Evolutionary conservation across 257 asterid genomes (phyloP).

Genomic region (Osmanthus fragrans): DNA sequence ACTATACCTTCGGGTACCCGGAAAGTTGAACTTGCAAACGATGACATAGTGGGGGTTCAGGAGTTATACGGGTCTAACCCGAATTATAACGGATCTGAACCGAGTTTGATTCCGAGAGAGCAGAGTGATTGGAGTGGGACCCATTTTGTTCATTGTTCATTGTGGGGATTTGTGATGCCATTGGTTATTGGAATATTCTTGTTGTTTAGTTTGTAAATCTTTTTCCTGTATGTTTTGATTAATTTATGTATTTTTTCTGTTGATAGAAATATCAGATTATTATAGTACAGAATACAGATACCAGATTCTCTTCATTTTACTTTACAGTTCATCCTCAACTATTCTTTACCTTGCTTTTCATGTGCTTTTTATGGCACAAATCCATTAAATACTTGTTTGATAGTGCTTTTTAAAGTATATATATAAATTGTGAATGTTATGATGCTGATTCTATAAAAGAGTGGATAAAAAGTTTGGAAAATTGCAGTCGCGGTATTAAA

Average conservation of each 20-base stretch:
- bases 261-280: neutral
- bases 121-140: constrained; percentile 45
- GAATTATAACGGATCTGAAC: constrained; percentile 45
- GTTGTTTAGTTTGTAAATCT: constrained; percentile 21
- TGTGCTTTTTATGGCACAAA: no score
- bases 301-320: neutral
- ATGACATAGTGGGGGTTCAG: constrained; percentile 67
- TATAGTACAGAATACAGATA: neutral
- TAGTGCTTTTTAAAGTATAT: no score
- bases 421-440: no score
- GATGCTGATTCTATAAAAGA: no score
- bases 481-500: no score
- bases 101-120: constrained; percentile 35
- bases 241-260: neutral
- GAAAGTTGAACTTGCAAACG: constrained; percentile 61
- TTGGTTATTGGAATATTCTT: constrained; percentile 28
- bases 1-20: constrained; percentile 56
- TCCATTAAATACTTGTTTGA: no score
- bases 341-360: no score
- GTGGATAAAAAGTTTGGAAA: no score
- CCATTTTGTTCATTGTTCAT: constrained; percentile 11
- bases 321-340: neutral
- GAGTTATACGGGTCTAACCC: constrained; percentile 79
- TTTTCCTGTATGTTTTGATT: neutral
- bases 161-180: constrained; percentile 1